phyloP scores from a whole-genome alignment of 768 basidiomycete species.

The Trametes cinnabarina region DNA sequence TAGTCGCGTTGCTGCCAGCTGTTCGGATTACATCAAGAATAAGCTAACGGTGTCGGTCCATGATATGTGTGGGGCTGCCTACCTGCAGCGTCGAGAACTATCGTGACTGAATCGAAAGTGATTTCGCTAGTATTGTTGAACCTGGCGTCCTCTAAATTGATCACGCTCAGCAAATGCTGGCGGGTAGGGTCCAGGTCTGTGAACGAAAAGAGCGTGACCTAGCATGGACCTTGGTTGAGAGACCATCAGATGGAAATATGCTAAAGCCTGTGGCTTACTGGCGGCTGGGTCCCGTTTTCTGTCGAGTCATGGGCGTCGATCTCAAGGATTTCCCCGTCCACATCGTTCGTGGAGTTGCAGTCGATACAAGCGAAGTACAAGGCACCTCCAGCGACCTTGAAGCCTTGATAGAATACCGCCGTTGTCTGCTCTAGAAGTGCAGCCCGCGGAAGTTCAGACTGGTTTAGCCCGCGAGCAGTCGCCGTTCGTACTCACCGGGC shows the following conservation, averaged over 20 bases:
- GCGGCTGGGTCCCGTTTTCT: constrained; percentile 19
- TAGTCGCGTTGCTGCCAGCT: neutral
- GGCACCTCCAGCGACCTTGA: constrained; percentile 25
- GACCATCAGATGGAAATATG: no score
- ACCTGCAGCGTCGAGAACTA: constrained; percentile 8
- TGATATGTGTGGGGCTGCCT: neutral
- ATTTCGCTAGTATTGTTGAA: constrained; percentile 24
- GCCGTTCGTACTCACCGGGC: constrained; percentile 26
- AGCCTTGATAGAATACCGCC: constrained; percentile 31
- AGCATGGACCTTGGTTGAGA: no score
- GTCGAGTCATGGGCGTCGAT: constrained; percentile 27
- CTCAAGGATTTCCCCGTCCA: constrained; percentile 3
- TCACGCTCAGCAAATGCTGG: constrained; percentile 27
- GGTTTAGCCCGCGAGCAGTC: neutral
- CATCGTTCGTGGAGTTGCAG: constrained; percentile 23
- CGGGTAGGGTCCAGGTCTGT: constrained; percentile 25
- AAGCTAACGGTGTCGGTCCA: neutral
- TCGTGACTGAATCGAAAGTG: constrained; percentile 27
- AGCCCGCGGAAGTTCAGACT: no score
- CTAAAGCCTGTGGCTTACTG: no score
- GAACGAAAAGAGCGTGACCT: constrained; percentile 32
- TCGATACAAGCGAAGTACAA: constrained; percentile 33
- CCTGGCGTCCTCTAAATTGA: constrained; percentile 25
- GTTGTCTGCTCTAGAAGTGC: constrained; percentile 22
- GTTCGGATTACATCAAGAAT: neutral